A percentile compares a stretch with the other conserved stretches of the same genome.
Evolutionary conservation across 75 land plant genomes (phyloP).

Genomic region (Selaginella tamariscina): DNA sequence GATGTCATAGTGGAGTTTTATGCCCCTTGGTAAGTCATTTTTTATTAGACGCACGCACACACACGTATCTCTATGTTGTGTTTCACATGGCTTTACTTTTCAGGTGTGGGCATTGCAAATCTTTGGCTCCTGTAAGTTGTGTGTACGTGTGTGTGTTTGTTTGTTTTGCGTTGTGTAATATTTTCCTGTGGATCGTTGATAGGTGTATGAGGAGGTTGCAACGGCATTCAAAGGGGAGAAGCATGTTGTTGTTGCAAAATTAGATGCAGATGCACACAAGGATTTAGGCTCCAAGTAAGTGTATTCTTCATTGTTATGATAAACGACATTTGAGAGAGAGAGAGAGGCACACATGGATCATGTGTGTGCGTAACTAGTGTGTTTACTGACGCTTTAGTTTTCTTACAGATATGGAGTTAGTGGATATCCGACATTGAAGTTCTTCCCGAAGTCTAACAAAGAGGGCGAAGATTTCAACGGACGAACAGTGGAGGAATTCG

Average conservation of each 20-base stretch:
- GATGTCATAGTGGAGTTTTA: conserved; percentile 96
- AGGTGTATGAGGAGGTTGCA: conserved; percentile 84
- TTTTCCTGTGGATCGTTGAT: conserved; percentile 56
- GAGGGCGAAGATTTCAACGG: conserved; percentile 92
- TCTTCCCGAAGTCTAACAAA: conserved; percentile 82
- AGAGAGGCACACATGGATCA: not conserved
- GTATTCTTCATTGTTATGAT: not conserved
- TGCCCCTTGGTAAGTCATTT: conserved; percentile 73
- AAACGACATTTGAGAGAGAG: not conserved
- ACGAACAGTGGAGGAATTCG: conserved; percentile 65
- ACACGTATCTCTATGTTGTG: not conserved
- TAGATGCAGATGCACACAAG: conserved; percentile 91
- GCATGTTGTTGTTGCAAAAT: conserved; percentile 84
- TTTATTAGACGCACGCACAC: not conserved
- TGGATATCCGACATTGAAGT: conserved; percentile 93
- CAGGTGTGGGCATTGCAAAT: conserved; percentile 99
- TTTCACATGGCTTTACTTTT: conserved; percentile 13
- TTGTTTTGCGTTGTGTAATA: conserved; percentile 97
- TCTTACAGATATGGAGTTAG: conserved; percentile 68
- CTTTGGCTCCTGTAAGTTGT: conserved; percentile 86
- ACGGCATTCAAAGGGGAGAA: conserved; percentile 64
- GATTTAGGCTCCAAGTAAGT: conserved; percentile 71
- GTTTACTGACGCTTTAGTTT: not conserved
- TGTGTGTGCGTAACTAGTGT: not conserved
- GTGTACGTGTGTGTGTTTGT: conserved; percentile 11